Conservation (phyloP, 805 yeast genomes). For the Kodamaea kakaduensis region DNA sequence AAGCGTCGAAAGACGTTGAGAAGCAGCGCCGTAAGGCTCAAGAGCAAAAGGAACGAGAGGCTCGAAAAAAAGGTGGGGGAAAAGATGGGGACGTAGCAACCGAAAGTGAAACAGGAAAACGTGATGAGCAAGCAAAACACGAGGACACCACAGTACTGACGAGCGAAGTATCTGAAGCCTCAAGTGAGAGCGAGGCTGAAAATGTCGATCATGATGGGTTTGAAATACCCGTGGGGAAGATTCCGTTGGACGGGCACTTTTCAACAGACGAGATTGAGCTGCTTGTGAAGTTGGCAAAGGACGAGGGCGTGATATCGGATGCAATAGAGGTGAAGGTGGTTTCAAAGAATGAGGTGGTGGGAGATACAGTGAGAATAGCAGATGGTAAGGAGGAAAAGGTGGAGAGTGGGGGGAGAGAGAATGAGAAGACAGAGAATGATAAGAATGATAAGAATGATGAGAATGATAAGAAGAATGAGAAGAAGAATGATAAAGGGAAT, state of each 20-base stretch:
- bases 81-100: constrained; percentile 1
- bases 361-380: constrained; percentile 28
- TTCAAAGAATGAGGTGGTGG: constrained; percentile 19
- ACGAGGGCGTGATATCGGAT: constrained; percentile 25
- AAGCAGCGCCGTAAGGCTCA: no score
- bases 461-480: neutral
- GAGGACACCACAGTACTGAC: no score
- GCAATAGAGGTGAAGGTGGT: constrained; percentile 25
- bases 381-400: constrained; percentile 5
- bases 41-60: no score
- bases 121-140: constrained; percentile 5
- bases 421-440: neutral
- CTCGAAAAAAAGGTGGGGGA: constrained; percentile 9
- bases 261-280: constrained; percentile 31
- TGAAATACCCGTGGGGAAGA: constrained; percentile 33
- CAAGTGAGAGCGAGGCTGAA: constrained; percentile 8
- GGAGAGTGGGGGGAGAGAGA: neutral
- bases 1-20: no score
- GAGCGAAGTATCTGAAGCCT: no score
- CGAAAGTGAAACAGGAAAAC: neutral
- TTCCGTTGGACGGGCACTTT: constrained; percentile 41
- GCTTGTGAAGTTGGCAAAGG: constrained; percentile 28
- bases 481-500: neutral
- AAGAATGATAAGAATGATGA: neutral
- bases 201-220: constrained; percentile 34